Percentiles rank a stretch among this genome's conserved stretches.
Evolutionary conservation across 176 grass and related monocot species (phyloP).

Genomic region (Oryza coarctata): DNA sequence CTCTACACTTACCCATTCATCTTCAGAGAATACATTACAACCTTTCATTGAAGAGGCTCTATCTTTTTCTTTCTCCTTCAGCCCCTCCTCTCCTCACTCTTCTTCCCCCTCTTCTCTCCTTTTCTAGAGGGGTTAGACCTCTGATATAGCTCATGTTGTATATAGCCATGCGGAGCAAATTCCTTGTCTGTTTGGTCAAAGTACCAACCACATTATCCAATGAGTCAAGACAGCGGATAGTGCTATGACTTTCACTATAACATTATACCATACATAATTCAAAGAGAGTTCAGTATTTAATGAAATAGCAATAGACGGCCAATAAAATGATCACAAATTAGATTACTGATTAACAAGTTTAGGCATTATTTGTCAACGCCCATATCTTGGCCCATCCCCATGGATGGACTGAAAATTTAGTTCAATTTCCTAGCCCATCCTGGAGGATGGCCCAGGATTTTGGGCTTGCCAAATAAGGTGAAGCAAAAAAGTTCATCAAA

Average conservation of each 20-base stretch:
- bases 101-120: too few species aligned
- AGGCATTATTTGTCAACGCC: background rate
- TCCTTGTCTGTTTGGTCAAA: slow-evolving; percentile 75
- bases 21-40: too few species aligned
- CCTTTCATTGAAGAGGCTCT: too few species aligned
- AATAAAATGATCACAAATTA: slow-evolving; percentile 22
- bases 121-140: slow-evolving; percentile 88
- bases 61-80: too few species aligned
- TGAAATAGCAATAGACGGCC: background rate
- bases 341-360: background rate
- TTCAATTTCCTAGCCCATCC: background rate
- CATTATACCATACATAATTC: background rate
- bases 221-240: background rate
- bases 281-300: background rate
- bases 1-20: too few species aligned
- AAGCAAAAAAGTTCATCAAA: background rate
- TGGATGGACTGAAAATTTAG: background rate
- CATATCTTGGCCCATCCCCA: background rate
- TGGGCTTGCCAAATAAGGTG: background rate
- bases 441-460: background rate
- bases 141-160: slow-evolving; percentile 99
- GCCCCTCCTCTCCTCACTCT: too few species aligned
- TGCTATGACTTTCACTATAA: slow-evolving; percentile 3
- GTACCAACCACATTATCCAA: slow-evolving; percentile 20
- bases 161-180: slow-evolving; percentile 96